phyloP scores from a whole-genome alignment of 2,329 filamentous ascomycete genomes.

The Endoconidiophora laricicola region DNA sequence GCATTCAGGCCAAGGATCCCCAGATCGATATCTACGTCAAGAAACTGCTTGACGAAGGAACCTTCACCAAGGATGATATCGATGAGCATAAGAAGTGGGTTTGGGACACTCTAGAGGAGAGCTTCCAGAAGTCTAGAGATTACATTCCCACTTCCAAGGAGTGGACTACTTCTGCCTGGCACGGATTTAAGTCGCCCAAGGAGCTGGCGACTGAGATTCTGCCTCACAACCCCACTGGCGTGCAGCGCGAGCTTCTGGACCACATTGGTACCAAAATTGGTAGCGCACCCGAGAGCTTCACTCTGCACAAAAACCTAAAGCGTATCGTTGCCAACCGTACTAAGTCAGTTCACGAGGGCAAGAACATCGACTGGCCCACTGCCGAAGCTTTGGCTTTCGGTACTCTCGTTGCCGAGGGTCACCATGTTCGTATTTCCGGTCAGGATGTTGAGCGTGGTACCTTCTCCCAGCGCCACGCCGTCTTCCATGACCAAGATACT shows the following conservation, averaged over 20 bases:
- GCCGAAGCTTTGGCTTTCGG: conserved; percentile 93
- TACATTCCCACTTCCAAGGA: conserved; percentile 94
- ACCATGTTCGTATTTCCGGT: conserved; percentile 93
- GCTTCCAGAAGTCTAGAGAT: conserved; percentile 92
- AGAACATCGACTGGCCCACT: conserved; percentile 95
- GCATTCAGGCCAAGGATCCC: conserved; percentile 67
- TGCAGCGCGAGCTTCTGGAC: conserved; percentile 55
- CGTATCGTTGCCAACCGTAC: conserved; percentile 80
- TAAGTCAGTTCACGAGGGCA: conserved; percentile 82
- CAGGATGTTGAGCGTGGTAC: conserved; percentile 99
- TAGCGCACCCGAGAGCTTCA: conserved; percentile 66
- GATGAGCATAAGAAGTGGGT: conserved; percentile 99
- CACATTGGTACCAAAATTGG: conserved; percentile 73
- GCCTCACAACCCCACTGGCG: conserved; percentile 74
- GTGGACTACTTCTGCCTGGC: conserved; percentile 97
- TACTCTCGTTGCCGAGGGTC: conserved; percentile 75
- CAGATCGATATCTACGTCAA: conserved; percentile 85
- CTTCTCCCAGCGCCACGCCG: conserved; percentile 93
- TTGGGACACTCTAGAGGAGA: conserved; percentile 97
- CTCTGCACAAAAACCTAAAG: conserved; percentile 87
- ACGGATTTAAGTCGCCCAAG: conserved; percentile 98
- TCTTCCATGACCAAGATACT: conserved; percentile 92
- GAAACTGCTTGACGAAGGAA: conserved; percentile 79
- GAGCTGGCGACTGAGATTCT: conserved; percentile 89
- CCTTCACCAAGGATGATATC: conserved; percentile 92